Conservation (phyloP, 441 rosid genomes). For the Pelargonium myrrhifolium region DNA sequence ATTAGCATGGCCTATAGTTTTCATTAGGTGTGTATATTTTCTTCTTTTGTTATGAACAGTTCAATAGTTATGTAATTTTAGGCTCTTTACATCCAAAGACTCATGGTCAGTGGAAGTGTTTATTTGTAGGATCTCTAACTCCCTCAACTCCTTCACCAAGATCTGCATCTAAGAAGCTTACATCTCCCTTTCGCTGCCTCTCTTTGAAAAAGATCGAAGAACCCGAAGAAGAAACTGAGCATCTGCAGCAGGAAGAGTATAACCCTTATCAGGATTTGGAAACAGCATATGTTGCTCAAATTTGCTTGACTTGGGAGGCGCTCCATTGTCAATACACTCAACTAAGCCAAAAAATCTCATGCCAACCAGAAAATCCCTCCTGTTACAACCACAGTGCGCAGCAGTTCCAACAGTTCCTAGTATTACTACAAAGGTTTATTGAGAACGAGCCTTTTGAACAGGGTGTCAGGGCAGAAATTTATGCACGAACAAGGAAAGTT, state of each 20-base stretch:
- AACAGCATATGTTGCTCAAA: slow-evolving; percentile 78
- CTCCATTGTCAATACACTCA: slow-evolving; percentile 91
- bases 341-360: slow-evolving; percentile 56
- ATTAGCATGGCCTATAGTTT: too few relatives aligned
- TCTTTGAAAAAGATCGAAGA: slow-evolving; percentile 64
- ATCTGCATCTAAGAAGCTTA: slow-evolving; percentile 67
- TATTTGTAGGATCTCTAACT: slow-evolving; percentile 36
- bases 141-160: slow-evolving; percentile 81
- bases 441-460: slow-evolving; percentile 91
- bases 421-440: slow-evolving; percentile 75
- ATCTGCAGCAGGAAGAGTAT: slow-evolving; percentile 39
- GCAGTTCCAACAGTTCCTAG: slow-evolving; percentile 84
- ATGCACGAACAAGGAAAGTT: slow-evolving; percentile 58
- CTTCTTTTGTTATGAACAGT: too few relatives aligned
- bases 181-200: slow-evolving; percentile 82
- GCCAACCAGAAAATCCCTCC: slow-evolving; percentile 52
- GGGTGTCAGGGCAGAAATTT: slow-evolving; percentile 63
- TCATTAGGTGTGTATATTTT: too few relatives aligned
- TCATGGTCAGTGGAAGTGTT: not conserved
- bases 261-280: slow-evolving; percentile 69
- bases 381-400: slow-evolving; percentile 76
- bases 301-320: slow-evolving; percentile 93
- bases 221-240: slow-evolving; percentile 55
- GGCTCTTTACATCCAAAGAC: not conserved
- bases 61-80: too few relatives aligned